Percentiles rank a stretch among this genome's conserved stretches.
Conservation (phyloP, 371 early-diverging fungal species). For the Mycotypha africana region DNA sequence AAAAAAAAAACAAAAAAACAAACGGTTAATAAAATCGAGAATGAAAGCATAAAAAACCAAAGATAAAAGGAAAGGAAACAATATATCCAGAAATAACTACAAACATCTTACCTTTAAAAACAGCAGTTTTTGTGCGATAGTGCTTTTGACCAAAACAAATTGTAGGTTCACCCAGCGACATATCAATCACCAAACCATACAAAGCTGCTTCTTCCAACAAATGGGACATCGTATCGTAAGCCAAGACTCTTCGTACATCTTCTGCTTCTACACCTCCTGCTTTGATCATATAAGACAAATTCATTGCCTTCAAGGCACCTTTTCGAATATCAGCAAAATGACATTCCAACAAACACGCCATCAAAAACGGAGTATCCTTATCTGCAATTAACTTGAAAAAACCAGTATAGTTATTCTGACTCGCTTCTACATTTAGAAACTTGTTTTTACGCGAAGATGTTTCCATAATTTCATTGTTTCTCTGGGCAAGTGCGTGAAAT, state of each 20-base stretch:
- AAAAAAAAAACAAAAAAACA: too few relatives aligned
- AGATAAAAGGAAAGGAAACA: too few relatives aligned
- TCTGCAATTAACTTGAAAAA: conserved; percentile 66
- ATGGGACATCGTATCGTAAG: conserved; percentile 29
- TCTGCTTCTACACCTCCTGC: conserved; percentile 38
- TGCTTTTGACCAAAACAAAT: conserved; percentile 31
- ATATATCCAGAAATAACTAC: too few relatives aligned
- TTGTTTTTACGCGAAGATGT: conserved; percentile 39
- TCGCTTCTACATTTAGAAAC: conserved; percentile 47
- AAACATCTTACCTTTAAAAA: conserved; percentile 24
- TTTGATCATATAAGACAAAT: conserved; percentile 47
- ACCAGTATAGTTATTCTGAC: conserved; percentile 55
- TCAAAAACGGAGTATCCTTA: conserved; percentile 55
- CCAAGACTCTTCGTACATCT: conserved; percentile 20
- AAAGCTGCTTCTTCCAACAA: conserved; percentile 21
- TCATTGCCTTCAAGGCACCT: conserved; percentile 72
- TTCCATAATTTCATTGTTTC: conserved; percentile 48
- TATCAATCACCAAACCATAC: conserved; percentile 30
- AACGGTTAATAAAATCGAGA: too few relatives aligned
- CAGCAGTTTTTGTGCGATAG: conserved; percentile 7
- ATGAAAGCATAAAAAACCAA: too few relatives aligned
- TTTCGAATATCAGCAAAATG: conserved; percentile 71
- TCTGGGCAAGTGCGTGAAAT: conserved; percentile 57
- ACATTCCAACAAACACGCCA: conserved; percentile 73
- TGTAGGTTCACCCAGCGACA: conserved; percentile 8